A percentile compares a stretch with the other conserved stretches of the same genome.
Conservation (phyloP, 2,329 filamentous ascomycete species). For the Claviceps sp. region DNA sequence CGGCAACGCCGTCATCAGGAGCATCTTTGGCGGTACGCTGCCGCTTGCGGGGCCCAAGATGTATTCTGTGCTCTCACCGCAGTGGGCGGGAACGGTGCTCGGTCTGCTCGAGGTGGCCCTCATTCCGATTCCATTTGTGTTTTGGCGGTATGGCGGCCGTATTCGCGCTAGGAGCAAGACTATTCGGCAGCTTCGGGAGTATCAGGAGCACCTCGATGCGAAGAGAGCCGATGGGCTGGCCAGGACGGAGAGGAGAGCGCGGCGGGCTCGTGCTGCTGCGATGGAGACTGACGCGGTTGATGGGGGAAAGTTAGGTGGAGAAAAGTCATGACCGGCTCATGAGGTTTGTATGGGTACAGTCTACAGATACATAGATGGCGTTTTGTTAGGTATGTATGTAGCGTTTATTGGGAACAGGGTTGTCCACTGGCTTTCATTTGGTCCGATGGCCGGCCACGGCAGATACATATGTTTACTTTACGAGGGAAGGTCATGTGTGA, state of each 20-base stretch:
- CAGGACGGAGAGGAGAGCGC: conserved; percentile 7
- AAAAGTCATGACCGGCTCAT: neutral
- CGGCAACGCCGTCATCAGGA: conserved; percentile 63
- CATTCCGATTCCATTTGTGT: conserved; percentile 69
- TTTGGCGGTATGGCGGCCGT: conserved; percentile 49
- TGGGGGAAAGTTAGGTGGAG: neutral
- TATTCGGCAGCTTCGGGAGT: conserved; percentile 30
- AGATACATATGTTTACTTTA: too few relatives aligned
- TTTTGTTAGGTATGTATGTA: too few relatives aligned
- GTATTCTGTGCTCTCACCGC: conserved; percentile 55
- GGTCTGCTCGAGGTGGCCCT: conserved; percentile 59
- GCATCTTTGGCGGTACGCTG: conserved; percentile 60
- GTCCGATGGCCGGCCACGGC: too few relatives aligned
- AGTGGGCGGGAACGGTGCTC: conserved; percentile 68
- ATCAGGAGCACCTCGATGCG: conserved; percentile 24
- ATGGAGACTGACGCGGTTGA: neutral
- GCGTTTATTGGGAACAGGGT: too few relatives aligned
- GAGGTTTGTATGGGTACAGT: too few relatives aligned
- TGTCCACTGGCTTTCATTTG: too few relatives aligned
- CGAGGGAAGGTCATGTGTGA: too few relatives aligned
- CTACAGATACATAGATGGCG: too few relatives aligned
- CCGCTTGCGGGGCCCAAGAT: conserved; percentile 63
- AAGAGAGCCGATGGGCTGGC: conserved; percentile 19
- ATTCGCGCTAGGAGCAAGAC: conserved; percentile 39
- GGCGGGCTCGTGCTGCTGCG: neutral